Conservation (phyloP, 805 yeast species). For the Saccharomyces mikatae region DNA sequence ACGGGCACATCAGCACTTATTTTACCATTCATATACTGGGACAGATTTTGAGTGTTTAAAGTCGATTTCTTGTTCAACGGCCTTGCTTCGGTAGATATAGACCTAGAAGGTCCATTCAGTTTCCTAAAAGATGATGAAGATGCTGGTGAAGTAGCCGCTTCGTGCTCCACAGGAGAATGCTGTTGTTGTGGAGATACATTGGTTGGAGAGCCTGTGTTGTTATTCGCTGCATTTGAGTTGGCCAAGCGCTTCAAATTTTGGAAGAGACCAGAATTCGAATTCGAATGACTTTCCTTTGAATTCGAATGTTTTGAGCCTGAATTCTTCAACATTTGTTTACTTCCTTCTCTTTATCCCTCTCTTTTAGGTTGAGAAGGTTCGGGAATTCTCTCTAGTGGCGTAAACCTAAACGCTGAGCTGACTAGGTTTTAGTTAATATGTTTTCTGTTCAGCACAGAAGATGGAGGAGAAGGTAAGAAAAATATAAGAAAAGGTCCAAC, state of each 20-base stretch:
- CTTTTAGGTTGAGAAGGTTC: not conserved
- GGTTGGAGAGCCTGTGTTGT: not conserved
- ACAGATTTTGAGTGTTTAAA: constrained; percentile 23
- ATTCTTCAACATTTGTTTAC: constrained; percentile 6
- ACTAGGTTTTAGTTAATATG: not conserved
- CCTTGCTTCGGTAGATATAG: constrained; percentile 10
- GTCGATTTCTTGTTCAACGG: constrained; percentile 25
- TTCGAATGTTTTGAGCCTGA: constrained; percentile 9
- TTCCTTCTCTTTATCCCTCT: not conserved
- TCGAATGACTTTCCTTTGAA: constrained; percentile 7
- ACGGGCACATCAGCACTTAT: constrained; percentile 3
- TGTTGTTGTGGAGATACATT: constrained; percentile 2
- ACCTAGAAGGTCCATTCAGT: constrained; percentile 14
- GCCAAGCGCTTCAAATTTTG: constrained; percentile 26
- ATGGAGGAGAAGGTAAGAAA: not conserved
- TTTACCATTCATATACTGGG: constrained; percentile 22
- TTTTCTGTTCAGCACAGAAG: not conserved
- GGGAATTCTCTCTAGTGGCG: not conserved
- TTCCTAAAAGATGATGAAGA: constrained; percentile 13
- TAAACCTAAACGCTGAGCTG: too few relatives aligned
- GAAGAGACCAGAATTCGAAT: constrained; percentile 16
- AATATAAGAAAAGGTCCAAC: not conserved
- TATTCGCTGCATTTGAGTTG: constrained; percentile 7
- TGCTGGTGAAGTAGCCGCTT: not conserved
- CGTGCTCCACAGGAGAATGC: not conserved